These are phyloP conservation scores for Achlya hypogyna DNA, from an alignment of 352 stramenopile species.

Conservation along the genomic window DNA sequence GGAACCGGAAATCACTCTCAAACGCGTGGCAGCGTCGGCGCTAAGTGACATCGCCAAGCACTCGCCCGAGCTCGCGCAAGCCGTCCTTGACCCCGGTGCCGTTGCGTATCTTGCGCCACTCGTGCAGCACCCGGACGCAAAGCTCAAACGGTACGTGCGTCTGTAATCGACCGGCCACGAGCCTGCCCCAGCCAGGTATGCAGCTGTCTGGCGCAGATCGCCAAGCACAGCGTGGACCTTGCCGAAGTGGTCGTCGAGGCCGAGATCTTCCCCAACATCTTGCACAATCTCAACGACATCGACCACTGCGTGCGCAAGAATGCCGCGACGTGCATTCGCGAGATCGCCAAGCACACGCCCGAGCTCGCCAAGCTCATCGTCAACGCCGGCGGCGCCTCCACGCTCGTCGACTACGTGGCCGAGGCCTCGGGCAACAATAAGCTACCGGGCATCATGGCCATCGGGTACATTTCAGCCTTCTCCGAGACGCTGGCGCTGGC, in stretches of 20 bases:
- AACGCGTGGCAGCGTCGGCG: conserved; percentile 88
- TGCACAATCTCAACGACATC: conserved; percentile 93
- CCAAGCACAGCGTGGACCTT: conserved; percentile 93
- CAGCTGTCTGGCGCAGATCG: conserved; percentile 90
- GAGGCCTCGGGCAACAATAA: conserved; percentile 89
- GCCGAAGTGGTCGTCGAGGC: conserved; percentile 93
- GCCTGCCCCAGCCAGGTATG: conserved; percentile 42
- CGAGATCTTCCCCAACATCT: conserved; percentile 93
- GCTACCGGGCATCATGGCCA: conserved; percentile 91
- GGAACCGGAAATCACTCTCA: conserved; percentile 92
- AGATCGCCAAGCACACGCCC: conserved; percentile 92
- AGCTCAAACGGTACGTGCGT: conserved; percentile 83
- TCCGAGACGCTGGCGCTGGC: conserved; percentile 90
- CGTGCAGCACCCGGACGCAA: conserved; percentile 90
- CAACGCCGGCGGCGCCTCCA: conserved; percentile 89
- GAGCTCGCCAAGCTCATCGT: conserved; percentile 94
- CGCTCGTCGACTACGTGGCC: conserved; percentile 89
- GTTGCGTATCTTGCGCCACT: conserved; percentile 90
- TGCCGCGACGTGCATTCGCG: conserved; percentile 89
- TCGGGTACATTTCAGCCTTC: conserved; percentile 94
- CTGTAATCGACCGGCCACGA: background rate
- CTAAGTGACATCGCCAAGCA: conserved; percentile 93
- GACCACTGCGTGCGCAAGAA: conserved; percentile 94
- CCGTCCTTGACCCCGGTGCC: conserved; percentile 88
- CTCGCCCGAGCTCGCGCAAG: conserved; percentile 89